Evolutionary conservation across 2,329 filamentous ascomycete genomes (phyloP).

Genomic region (Ophiostoma fasciatum): DNA sequence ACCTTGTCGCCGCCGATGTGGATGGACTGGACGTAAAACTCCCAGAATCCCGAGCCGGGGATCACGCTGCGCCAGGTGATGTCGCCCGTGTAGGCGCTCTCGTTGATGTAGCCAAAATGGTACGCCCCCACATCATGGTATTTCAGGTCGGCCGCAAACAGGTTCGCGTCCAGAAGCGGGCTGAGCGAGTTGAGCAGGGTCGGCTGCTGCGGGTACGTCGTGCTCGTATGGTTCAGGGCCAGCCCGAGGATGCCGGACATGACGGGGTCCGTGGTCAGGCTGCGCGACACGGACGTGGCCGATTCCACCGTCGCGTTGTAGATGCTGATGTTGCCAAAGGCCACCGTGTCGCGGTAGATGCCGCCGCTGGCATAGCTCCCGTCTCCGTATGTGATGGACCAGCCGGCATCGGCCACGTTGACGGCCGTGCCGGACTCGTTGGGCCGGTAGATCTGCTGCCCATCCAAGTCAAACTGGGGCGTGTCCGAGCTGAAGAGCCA

Average conservation of each 20-base stretch:
- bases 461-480: slow-evolving; percentile 26
- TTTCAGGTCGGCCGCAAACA: slow-evolving; percentile 36
- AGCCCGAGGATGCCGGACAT: slow-evolving; percentile 39
- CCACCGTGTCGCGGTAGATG: slow-evolving; percentile 35
- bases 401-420: slow-evolving; percentile 27
- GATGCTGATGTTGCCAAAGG: slow-evolving; percentile 29
- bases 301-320: slow-evolving; percentile 33
- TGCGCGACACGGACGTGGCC: slow-evolving; percentile 24
- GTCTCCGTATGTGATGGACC: slow-evolving; percentile 33
- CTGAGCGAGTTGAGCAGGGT: slow-evolving; percentile 30
- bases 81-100: slow-evolving; percentile 22
- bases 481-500: slow-evolving; percentile 40
- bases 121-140: slow-evolving; percentile 32
- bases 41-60: slow-evolving; percentile 32
- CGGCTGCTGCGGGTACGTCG: slow-evolving; percentile 26
- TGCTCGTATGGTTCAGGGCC: slow-evolving; percentile 29
- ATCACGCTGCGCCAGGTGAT: slow-evolving; percentile 34
- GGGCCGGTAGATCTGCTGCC: slow-evolving; percentile 30
- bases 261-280: slow-evolving; percentile 26
- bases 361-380: slow-evolving; percentile 29
- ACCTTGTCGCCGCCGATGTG: slow-evolving; percentile 18
- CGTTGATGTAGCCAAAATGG: slow-evolving; percentile 35
- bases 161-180: slow-evolving; percentile 22
- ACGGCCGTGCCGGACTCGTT: slow-evolving; percentile 28
- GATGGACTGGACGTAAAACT: slow-evolving; percentile 21